Evolutionary conservation across 164 flowering plant genomes (phyloP).

Genomic region (Dillenia suffruticosa): DNA sequence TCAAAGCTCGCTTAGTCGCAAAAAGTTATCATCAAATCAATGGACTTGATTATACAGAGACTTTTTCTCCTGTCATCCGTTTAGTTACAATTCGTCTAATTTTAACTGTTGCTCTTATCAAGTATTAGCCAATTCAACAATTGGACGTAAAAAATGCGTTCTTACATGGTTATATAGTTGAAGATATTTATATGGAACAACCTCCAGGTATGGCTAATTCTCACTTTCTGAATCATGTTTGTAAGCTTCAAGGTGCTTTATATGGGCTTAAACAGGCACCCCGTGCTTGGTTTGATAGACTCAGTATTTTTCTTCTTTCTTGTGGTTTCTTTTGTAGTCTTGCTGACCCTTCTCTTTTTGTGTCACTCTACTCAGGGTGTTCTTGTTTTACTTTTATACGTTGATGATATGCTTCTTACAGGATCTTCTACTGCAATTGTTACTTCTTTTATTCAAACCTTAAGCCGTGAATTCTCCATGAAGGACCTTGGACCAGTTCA

Average conservation of each 20-base stretch:
- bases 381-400: not conserved
- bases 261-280: not conserved
- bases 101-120: not conserved
- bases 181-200: slow-evolving; percentile 3
- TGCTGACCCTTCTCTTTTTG: not conserved
- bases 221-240: not conserved
- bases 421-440: not conserved
- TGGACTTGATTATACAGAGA: not conserved
- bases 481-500: too few relatives aligned
- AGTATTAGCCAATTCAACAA: not conserved
- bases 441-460: not conserved
- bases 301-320: slow-evolving; percentile 1
- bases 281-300: not conserved
- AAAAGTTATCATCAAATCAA: slow-evolving; percentile 6
- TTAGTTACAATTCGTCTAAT: slow-evolving; percentile 1
- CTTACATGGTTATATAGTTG: not conserved
- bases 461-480: too few relatives aligned
- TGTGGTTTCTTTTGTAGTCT: not conserved
- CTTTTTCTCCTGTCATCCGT: slow-evolving; percentile 3
- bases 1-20: slow-evolving; percentile 5
- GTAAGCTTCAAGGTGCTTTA: not conserved
- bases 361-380: not conserved
- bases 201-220: slow-evolving; percentile 5
- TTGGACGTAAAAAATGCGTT: slow-evolving; percentile 6
- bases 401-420: slow-evolving; percentile 1